Base-by-base conservation (phyloP, 257 asterid species). In the Ilex aquifolium region DNA sequence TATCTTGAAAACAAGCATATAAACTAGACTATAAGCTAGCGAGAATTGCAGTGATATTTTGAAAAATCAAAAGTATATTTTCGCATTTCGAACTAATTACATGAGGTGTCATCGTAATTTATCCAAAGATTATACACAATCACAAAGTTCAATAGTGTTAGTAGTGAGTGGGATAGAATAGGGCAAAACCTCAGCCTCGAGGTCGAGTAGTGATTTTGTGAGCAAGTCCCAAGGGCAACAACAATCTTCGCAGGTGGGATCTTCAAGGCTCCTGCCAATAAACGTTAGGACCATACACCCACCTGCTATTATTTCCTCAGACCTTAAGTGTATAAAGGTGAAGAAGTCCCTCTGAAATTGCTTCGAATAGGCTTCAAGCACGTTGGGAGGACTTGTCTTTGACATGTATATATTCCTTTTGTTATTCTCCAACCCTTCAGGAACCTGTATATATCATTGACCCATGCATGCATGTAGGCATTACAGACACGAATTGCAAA, bases 271-370 rank as follows among this genome's bases (percentile, higher is more conserved):
- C 63, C 83, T 65, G 7, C 82, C 75, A 2, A 51, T 36, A 13
- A 64, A 52, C 1, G 65, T 62, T 32, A 80, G 21, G 4, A 77
- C 73, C 78, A 80, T 69, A 51, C 66, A 66, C 54, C 81, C 86
- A 15, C 74, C 73, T 13, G 55, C 30, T 27, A 69, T 42, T 17
- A 81, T 32, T 69, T 81, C 86, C 2, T 61, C 59, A 14, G 70
- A 68, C 13, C 84, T 64, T 1, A 14, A 12, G 6, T 52, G 57
- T 6, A 78, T 62, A 51, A 81, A 81, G 12, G 32, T 50, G n/a
- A 70, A 56, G 30, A 81, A 75, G 44, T 77, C 83, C 44, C 29
- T 69, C 13, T 59, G 63, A 57, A 55, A 70, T 62, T 77, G 83
- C 13, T 48, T 60, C 2, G 29, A 52, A 21, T 79, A 76, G 48